Conservation (phyloP, 371 early-diverging fungal species). For the Zancudomyces culisetae region DNA sequence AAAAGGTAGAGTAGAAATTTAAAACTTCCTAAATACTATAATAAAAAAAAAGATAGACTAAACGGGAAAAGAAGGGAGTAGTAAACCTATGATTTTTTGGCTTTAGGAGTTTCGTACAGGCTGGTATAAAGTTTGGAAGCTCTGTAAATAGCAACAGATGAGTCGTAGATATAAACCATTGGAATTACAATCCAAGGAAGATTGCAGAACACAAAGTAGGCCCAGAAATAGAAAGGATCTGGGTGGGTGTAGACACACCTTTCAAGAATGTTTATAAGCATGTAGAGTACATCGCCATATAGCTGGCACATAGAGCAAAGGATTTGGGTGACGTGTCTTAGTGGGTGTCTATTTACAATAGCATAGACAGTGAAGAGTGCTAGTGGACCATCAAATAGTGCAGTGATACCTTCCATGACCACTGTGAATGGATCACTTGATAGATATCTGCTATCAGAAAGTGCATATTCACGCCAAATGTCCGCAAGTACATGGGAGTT, state of each 20-base stretch:
- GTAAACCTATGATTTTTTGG: neutral
- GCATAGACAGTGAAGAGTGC: conserved; percentile 42
- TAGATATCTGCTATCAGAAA: conserved; percentile 73
- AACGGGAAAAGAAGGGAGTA: no score
- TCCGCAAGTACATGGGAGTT: conserved; percentile 46
- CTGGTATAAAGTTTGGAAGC: conserved; percentile 9
- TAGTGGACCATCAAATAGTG: conserved; percentile 60
- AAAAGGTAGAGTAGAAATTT: no score
- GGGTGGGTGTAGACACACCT: conserved; percentile 41
- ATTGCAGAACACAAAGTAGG: conserved; percentile 57
- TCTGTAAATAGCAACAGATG: conserved; percentile 22
- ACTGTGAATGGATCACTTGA: conserved; percentile 52
- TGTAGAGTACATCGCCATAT: conserved; percentile 58
- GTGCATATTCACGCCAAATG: conserved; percentile 83
- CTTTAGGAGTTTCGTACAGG: neutral
- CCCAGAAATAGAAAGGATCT: conserved; percentile 49
- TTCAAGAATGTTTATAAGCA: conserved; percentile 39
- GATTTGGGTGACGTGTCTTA: conserved; percentile 48
- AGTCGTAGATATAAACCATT: conserved; percentile 22
- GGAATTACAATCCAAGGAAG: conserved; percentile 53
- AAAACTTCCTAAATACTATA: no score
- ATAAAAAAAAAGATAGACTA: no score
- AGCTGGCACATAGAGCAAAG: conserved; percentile 48
- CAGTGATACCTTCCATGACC: conserved; percentile 72
- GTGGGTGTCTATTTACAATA: conserved; percentile 34